phyloP scores from a whole-genome alignment of 805 yeast genomes.

The Candida gorgasii region DNA sequence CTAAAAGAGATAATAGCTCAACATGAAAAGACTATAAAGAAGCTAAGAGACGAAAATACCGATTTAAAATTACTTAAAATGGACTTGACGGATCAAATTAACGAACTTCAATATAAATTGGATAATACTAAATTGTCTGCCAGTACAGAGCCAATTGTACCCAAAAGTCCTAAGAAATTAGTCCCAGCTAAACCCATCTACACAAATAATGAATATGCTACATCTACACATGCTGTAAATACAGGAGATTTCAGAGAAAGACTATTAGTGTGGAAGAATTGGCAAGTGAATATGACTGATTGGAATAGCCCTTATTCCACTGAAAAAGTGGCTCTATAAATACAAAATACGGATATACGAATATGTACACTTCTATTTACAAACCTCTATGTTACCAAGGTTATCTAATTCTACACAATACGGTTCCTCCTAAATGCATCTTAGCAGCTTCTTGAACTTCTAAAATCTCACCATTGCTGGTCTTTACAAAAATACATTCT shows the following conservation, averaged over 20 bases:
- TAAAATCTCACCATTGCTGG: conserved; percentile 48
- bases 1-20: conserved; percentile 28
- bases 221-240: conserved; percentile 21
- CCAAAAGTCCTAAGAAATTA: conserved; percentile 11
- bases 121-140: neutral
- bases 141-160: conserved; percentile 4
- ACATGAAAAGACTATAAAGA: conserved; percentile 36
- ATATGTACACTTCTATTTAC: conserved; percentile 8
- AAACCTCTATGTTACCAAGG: too few species aligned
- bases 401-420: conserved; percentile 73
- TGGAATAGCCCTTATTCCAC: conserved; percentile 72
- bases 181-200: conserved; percentile 31
- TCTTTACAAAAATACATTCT: conserved; percentile 74
- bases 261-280: conserved; percentile 73
- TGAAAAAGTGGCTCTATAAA: conserved; percentile 31
- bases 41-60: conserved; percentile 42
- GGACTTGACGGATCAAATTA: conserved; percentile 38
- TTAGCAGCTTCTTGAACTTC: conserved; percentile 87
- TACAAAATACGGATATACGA: neutral
- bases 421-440: conserved; percentile 70
- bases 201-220: conserved; percentile 33
- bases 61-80: conserved; percentile 39
- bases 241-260: conserved; percentile 57
- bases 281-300: conserved; percentile 82
- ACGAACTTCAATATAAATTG: conserved; percentile 25